Base-by-base conservation (phyloP, 345 rosid species). In the Dovyalis caffra region DNA sequence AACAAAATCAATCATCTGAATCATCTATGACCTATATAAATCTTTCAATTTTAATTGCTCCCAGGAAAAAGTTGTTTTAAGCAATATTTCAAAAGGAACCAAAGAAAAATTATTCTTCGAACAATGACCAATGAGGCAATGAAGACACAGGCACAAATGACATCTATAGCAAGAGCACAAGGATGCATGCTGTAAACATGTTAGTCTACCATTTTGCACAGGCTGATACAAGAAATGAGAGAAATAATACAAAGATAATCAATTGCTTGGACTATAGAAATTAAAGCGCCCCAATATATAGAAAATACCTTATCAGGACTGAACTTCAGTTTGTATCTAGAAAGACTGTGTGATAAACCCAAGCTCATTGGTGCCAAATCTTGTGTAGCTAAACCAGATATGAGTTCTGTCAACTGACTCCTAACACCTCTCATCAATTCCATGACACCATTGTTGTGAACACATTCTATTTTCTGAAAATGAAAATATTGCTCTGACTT, bases 301-400 rank as follows among this genome's bases (percentile, higher is more conserved):
- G 1, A 71, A 37, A 71, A 25, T 81, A 94, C 99, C 97, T 95
- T 95, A 43, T 95, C 99, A 64, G 98, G 87, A 75, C 97, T 93
- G 80, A 95, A 90, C 81, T 95, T 95, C 40, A 95, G 86, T 79
- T 89, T 95, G 85, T 88, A 95, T 80, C 99, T 83, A 23, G 99
- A 94, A 56, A 95, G 80, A 37, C 97, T 95, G 78, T 95, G 96
- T 68, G 99, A 93, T 70, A 95, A 87, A 77, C 97, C 99, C 84
- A 91, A 81, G 70, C 99, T 95, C 99, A 93, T 95, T 15, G 97
- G 98, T 51, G 92, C 96, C 77, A 95, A 78, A 79, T 95, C 99
- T 63, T 88, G 90, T 45, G 78, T 87, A 9, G 85, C 96, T 37
- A 95, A 78, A 73, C 96, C 99, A 72, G 93, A 64, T 20, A 95